Base-by-base conservation (phyloP, 257 asterid species). In the Solanum pennellii region DNA sequence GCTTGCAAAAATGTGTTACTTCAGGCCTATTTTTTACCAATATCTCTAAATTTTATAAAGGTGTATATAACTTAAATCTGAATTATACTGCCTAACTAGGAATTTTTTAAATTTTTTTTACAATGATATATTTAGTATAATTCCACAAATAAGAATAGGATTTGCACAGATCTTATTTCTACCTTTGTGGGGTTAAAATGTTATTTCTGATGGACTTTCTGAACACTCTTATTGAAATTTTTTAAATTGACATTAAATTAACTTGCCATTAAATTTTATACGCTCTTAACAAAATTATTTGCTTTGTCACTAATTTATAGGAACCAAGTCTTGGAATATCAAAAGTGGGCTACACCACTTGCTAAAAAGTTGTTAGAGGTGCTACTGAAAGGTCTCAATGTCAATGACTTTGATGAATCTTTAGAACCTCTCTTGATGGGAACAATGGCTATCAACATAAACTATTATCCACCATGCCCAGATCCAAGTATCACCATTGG, bases 401-500 rank as follows among this genome's bases (percentile, higher is more conserved):
- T 90, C 52, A 87, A 91, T 27, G 87, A 92, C 49, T 27, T 93
- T 2, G 91, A 91, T 21, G 83, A 89, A 90, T 86, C 84, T 37
- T 86, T 71, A 27, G 91, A 89, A 84, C 89, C 92, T 8, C 82
- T 89, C 7, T 88, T 92, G 42, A 91, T 93, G 96, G 95, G 91
- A 49, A 72, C 87, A 3, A 88, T 87, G 2, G 71, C 84, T 52
- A 65, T 87, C 65, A 88, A 29, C 88, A 90, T 93, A 41, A 86
- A 91, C 89, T 83, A 90, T 69, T 93, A 93, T 62, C 94, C 96
- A 27, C 74, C 37, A 14, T 93, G 95, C 47, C 93, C 93, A 4
- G 86, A 90, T 89, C 95, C 94, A 9, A 89, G 91, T 73, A 89
- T 92, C 20, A 91, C 89, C 25, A 86, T 91, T 12, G 96, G 96